Evolutionary conservation across 139 green algal species (phyloP).

Genomic region (Coccomyxa sp.): DNA sequence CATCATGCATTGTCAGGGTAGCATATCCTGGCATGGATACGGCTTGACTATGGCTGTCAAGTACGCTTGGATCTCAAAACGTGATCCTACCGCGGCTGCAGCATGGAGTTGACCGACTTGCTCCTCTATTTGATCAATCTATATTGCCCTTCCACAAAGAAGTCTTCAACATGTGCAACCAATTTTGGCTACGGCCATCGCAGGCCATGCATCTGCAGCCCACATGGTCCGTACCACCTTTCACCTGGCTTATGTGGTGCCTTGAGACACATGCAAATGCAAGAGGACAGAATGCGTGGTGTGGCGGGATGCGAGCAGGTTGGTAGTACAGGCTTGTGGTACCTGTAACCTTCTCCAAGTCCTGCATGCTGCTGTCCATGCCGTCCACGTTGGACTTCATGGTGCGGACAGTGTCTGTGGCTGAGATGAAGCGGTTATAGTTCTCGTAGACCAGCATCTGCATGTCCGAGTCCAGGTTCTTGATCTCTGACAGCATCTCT

Average conservation of each 20-base stretch:
- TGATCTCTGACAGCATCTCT: slow-evolving; percentile 82
- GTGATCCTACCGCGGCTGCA: not conserved
- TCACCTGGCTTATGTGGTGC: not conserved
- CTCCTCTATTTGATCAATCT: not conserved
- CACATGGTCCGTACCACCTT: not conserved
- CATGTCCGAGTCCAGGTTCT: slow-evolving; percentile 92
- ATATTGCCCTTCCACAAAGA: not conserved
- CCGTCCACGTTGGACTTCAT: slow-evolving; percentile 60
- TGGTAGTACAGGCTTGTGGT: not conserved
- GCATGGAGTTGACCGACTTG: not conserved
- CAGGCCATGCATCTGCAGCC: not conserved
- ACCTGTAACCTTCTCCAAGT: slow-evolving; percentile 57
- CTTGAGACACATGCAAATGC: not conserved
- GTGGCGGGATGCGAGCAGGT: not conserved
- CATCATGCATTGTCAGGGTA: not conserved
- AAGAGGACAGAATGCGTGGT: not conserved
- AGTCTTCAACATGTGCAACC: not conserved
- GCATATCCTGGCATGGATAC: not conserved
- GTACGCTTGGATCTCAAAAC: too few relatives aligned
- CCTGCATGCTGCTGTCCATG: slow-evolving; percentile 70
- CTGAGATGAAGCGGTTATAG: slow-evolving; percentile 97
- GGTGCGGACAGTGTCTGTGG: slow-evolving; percentile 91
- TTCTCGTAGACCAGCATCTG: slow-evolving; percentile 98
- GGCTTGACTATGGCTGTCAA: not conserved
- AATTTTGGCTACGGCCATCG: not conserved